A percentile compares a stretch with the other conserved stretches of the same genome.
phyloP scores from a whole-genome alignment of 2,329 filamentous ascomycete species.

The Neofusicoccum laricinum region DNA sequence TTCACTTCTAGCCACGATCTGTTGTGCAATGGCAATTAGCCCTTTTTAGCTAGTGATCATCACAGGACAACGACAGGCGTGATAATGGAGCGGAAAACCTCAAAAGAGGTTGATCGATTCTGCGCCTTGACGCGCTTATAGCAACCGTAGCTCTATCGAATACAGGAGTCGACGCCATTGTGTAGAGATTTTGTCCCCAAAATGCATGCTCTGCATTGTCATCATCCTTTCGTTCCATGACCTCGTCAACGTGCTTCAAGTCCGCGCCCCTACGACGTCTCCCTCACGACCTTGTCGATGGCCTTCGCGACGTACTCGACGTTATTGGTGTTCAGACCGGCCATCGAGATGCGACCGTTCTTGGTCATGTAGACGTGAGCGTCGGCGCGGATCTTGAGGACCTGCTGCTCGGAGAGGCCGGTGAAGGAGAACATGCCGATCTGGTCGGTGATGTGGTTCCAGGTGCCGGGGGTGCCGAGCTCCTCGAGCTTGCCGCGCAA shows the following conservation, averaged over 20 bases:
- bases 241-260: neutral
- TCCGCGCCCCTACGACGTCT: slow-evolving; percentile 34
- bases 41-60: too few relatives aligned
- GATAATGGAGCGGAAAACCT: neutral
- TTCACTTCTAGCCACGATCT: too few relatives aligned
- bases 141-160: neutral
- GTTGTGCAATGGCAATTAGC: too few relatives aligned
- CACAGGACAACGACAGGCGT: too few relatives aligned
- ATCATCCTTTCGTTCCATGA: neutral
- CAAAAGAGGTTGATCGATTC: neutral
- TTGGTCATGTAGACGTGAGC: slow-evolving; percentile 89
- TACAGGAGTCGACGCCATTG: neutral
- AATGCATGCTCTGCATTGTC: neutral
- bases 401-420: slow-evolving; percentile 71
- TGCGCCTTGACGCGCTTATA: neutral
- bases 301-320: slow-evolving; percentile 91
- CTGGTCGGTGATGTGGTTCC: slow-evolving; percentile 97
- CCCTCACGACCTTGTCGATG: slow-evolving; percentile 77
- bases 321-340: slow-evolving; percentile 89
- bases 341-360: slow-evolving; percentile 98
- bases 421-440: slow-evolving; percentile 99
- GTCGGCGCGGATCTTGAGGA: slow-evolving; percentile 65
- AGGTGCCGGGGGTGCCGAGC: slow-evolving; percentile 80
- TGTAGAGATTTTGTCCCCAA: neutral
- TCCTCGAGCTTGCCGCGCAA: slow-evolving; percentile 79